Evolutionary conservation across 176 grass and related monocot species (phyloP).

Genomic region (Carex scoparia): DNA sequence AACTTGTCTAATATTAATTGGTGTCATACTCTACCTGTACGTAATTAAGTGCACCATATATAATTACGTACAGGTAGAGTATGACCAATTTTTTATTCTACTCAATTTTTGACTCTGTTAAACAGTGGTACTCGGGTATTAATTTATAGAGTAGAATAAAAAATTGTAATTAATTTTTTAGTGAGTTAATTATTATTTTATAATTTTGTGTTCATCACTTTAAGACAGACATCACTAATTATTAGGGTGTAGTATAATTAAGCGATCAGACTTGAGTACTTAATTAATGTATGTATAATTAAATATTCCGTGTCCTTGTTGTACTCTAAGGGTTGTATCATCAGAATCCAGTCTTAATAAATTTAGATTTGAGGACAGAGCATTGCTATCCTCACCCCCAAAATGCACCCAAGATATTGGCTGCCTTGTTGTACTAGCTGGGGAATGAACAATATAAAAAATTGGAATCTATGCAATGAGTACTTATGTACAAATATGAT

Average conservation of each 20-base stretch:
- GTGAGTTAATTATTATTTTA: neutral
- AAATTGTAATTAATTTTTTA: neutral
- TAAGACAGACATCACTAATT: neutral
- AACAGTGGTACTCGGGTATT: neutral
- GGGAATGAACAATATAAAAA: neutral
- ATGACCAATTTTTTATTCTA: too few relatives aligned
- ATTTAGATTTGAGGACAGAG: slow-evolving; percentile 13
- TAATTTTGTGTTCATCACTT: neutral
- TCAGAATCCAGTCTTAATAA: neutral
- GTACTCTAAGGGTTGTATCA: neutral
- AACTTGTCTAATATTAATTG: neutral
- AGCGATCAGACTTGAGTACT: too few relatives aligned
- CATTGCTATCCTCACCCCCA: neutral
- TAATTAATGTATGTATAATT: slow-evolving; percentile 6
- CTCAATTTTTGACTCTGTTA: neutral
- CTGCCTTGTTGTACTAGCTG: neutral
- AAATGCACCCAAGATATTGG: neutral
- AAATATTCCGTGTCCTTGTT: slow-evolving; percentile 4
- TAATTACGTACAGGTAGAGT: too few relatives aligned
- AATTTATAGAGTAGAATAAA: neutral
- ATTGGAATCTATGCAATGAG: neutral
- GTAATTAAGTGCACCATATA: neutral
- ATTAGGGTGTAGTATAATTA: neutral
- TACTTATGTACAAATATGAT: too few relatives aligned
- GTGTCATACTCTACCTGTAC: slow-evolving; percentile 15